Conservation (phyloP, 176 grass and related monocot genomes). For the Thinopyrum elongatum region DNA sequence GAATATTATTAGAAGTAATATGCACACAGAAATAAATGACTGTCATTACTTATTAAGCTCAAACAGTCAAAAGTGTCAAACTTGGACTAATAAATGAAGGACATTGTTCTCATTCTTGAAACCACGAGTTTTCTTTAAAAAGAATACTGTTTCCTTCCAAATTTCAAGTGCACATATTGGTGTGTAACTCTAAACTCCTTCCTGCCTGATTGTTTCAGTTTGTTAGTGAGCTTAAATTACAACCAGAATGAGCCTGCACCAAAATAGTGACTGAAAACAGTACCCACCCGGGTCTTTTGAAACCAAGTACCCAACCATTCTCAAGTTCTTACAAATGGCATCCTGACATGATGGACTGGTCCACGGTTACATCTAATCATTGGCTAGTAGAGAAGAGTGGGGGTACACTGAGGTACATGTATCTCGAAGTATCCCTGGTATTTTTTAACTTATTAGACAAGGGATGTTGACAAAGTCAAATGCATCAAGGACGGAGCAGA, state of each 20-base stretch:
- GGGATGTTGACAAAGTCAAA: too few relatives aligned
- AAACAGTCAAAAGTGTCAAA: conserved; percentile 17
- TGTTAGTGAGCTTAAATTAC: conserved; percentile 5
- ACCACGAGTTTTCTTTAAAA: neutral
- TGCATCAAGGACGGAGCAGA: too few relatives aligned
- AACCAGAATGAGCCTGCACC: conserved; percentile 4
- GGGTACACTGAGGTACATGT: neutral
- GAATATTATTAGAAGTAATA: conserved; percentile 6
- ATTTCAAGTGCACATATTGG: neutral
- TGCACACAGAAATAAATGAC: neutral
- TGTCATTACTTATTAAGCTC: neutral
- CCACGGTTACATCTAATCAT: neutral
- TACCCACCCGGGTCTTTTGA: neutral
- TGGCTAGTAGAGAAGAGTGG: neutral
- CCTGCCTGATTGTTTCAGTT: neutral
- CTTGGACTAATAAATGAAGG: conserved; percentile 3
- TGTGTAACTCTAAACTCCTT: neutral
- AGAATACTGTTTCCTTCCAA: neutral
- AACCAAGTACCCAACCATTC: neutral
- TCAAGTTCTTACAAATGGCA: neutral
- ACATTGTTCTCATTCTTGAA: neutral
- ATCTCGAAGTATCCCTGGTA: neutral
- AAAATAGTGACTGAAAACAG: neutral
- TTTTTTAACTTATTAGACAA: too few relatives aligned
- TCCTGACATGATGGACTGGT: neutral